phyloP scores from a whole-genome alignment of 352 stramenopile genomes.

The Globisporangium lucens region DNA sequence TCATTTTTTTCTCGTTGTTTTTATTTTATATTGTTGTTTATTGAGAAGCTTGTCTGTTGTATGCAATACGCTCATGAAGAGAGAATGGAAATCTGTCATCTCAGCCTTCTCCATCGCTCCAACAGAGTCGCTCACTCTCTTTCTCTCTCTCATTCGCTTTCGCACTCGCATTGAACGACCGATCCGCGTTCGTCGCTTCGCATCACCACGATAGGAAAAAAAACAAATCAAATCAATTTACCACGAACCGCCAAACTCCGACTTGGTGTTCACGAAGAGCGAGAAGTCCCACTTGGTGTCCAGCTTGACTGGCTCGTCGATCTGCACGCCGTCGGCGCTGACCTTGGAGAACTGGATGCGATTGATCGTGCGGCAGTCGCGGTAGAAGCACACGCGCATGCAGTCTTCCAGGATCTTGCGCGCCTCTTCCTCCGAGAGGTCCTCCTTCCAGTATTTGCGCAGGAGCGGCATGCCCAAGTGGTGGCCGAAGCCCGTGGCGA shows the following conservation, averaged over 20 bases:
- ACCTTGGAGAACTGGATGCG: conserved; percentile 97
- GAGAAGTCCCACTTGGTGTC: conserved; percentile 94
- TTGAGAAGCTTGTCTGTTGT: neutral
- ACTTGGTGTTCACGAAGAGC: conserved; percentile 87
- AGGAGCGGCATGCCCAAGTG: conserved; percentile 97
- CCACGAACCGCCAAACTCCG: conserved; percentile 87
- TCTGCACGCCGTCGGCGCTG: conserved; percentile 76
- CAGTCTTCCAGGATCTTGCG: conserved; percentile 95
- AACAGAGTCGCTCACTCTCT: neutral
- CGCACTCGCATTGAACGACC: neutral
- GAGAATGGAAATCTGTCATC: neutral
- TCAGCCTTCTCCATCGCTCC: neutral
- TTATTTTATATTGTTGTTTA: conserved; percentile 1
- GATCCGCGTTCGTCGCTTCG: neutral
- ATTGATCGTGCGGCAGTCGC: conserved; percentile 98
- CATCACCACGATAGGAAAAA: neutral
- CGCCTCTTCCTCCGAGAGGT: conserved; percentile 94
- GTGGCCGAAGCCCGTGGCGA: conserved; percentile 97
- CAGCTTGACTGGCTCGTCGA: conserved; percentile 95
- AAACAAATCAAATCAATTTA: conserved; percentile 33
- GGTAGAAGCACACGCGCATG: conserved; percentile 98
- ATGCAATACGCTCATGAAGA: neutral
- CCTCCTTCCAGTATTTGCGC: conserved; percentile 91
- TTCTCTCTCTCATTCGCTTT: neutral
- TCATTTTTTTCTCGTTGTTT: conserved; percentile 11